phyloP scores from a whole-genome alignment of 495 filamentous ascomycete species.

The Hyaloscypha hepaticicola region DNA sequence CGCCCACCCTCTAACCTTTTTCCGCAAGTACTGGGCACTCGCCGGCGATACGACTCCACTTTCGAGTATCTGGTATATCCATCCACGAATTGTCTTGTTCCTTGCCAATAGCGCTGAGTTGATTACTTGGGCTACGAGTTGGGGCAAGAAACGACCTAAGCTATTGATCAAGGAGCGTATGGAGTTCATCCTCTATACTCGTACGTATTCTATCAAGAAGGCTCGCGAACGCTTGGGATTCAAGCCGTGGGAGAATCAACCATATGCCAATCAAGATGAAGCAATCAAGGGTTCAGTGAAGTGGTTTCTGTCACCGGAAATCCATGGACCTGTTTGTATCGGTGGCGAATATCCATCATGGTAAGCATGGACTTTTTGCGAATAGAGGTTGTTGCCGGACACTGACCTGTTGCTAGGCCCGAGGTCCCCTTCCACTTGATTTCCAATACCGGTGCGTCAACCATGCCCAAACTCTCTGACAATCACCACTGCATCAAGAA shows the following conservation, averaged over 20 bases:
- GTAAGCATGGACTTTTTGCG: neutral
- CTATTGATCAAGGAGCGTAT: slow-evolving; percentile 12
- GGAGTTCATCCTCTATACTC: slow-evolving; percentile 22
- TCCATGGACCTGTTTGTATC: slow-evolving; percentile 16
- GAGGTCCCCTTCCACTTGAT: slow-evolving; percentile 19
- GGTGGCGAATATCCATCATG: slow-evolving; percentile 8
- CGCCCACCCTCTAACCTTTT: slow-evolving; percentile 92
- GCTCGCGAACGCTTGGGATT: slow-evolving; percentile 18
- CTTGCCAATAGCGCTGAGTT: slow-evolving; percentile 18
- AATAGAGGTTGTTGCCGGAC: neutral
- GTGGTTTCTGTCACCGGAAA: slow-evolving; percentile 15
- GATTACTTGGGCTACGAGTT: slow-evolving; percentile 13
- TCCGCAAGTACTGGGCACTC: slow-evolving; percentile 71
- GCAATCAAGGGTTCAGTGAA: slow-evolving; percentile 17
- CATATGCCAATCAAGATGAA: slow-evolving; percentile 14
- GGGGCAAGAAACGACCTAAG: slow-evolving; percentile 11
- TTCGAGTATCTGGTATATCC: slow-evolving; percentile 18
- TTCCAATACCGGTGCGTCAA: slow-evolving; percentile 7
- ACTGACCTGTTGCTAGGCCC: slow-evolving; percentile 9
- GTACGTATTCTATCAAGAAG: slow-evolving; percentile 22
- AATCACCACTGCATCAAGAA: slow-evolving; percentile 15
- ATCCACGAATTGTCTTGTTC: slow-evolving; percentile 6
- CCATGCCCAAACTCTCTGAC: neutral
- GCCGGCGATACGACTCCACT: slow-evolving; percentile 48
- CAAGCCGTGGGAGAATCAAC: slow-evolving; percentile 17